phyloP scores from a whole-genome alignment of 306 rosid species.

The Senna siamea region DNA sequence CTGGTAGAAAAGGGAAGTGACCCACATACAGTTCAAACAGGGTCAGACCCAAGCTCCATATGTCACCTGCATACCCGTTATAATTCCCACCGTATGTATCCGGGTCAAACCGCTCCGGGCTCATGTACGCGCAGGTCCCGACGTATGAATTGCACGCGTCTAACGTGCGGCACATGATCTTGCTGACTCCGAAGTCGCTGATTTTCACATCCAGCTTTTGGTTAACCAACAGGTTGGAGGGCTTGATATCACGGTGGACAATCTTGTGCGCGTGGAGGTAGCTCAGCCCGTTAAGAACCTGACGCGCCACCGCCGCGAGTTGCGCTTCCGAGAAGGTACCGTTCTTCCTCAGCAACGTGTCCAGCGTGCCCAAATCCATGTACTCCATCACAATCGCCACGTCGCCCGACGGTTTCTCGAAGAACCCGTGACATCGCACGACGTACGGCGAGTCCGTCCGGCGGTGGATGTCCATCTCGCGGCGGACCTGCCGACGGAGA shows the following conservation, averaged over 20 bases:
- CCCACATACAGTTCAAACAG: slow-evolving; percentile 86
- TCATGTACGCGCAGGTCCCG: slow-evolving; percentile 97
- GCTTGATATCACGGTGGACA: slow-evolving; percentile 88
- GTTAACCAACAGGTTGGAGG: slow-evolving; percentile 72
- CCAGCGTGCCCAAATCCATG: slow-evolving; percentile 74
- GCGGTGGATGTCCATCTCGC: slow-evolving; percentile 82
- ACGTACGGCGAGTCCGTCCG: slow-evolving; percentile 76
- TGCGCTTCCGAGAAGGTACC: slow-evolving; percentile 63
- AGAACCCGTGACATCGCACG: slow-evolving; percentile 58
- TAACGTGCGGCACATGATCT: slow-evolving; percentile 68
- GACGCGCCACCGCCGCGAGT: slow-evolving; percentile 65
- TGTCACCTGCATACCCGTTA: slow-evolving; percentile 79
- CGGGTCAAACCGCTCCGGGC: slow-evolving; percentile 96
- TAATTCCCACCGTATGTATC: slow-evolving; percentile 76
- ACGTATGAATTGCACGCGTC: slow-evolving; percentile 87
- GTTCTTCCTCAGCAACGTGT: slow-evolving; percentile 43
- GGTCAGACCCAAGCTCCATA: slow-evolving; percentile 92
- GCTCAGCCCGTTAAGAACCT: slow-evolving; percentile 67
- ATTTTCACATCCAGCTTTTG: slow-evolving; percentile 66
- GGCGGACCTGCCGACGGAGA: slow-evolving; percentile 64
- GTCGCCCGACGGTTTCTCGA: slow-evolving; percentile 85
- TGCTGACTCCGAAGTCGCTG: slow-evolving; percentile 91
- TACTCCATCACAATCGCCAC: slow-evolving; percentile 78
- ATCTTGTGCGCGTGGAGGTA: slow-evolving; percentile 80
- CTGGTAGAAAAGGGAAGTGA: slow-evolving; percentile 79